These are phyloP conservation scores for Cylindrotheca fusiformis DNA, from an alignment of 108 stramenopile genomes.

Conservation along the genomic window DNA sequence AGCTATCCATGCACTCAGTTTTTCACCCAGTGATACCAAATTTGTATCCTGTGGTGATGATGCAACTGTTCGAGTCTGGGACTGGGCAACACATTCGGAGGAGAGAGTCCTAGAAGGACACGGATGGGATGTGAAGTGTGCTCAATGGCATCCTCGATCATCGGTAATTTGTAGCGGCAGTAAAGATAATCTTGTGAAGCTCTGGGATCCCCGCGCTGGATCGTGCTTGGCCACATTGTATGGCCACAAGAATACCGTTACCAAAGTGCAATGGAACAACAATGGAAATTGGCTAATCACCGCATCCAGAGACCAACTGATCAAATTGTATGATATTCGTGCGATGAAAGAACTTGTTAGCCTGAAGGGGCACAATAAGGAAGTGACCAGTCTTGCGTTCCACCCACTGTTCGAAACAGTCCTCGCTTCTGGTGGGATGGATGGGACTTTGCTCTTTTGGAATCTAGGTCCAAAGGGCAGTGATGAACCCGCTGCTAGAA, in stretches of 20 bases:
- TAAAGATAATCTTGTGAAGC: slow-evolving; percentile 91
- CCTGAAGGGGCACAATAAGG: slow-evolving; percentile 87
- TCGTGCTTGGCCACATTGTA: slow-evolving; percentile 82
- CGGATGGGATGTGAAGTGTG: slow-evolving; percentile 95
- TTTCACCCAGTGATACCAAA: slow-evolving; percentile 92
- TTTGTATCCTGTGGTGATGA: slow-evolving; percentile 95
- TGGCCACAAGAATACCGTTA: slow-evolving; percentile 95
- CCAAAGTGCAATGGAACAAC: slow-evolving; percentile 91
- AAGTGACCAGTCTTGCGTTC: slow-evolving; percentile 93
- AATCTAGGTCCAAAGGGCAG: slow-evolving; percentile 86
- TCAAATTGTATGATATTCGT: slow-evolving; percentile 95
- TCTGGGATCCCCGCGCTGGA: slow-evolving; percentile 95
- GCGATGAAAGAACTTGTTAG: slow-evolving; percentile 87
- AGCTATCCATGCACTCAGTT: slow-evolving; percentile 88
- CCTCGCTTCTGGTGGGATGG: slow-evolving; percentile 93
- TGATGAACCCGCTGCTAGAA: slow-evolving; percentile 73
- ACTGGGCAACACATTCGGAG: slow-evolving; percentile 80
- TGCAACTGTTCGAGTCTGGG: slow-evolving; percentile 91
- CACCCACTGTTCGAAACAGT: slow-evolving; percentile 93
- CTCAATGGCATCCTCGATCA: slow-evolving; percentile 92
- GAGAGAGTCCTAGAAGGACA: slow-evolving; percentile 89
- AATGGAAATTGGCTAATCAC: slow-evolving; percentile 96
- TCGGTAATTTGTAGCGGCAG: slow-evolving; percentile 86
- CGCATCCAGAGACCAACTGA: slow-evolving; percentile 88
- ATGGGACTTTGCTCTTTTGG: slow-evolving; percentile 94